phyloP scores from a whole-genome alignment of 2,329 filamentous ascomycete species.

The Aspergillus fumigatus region DNA sequence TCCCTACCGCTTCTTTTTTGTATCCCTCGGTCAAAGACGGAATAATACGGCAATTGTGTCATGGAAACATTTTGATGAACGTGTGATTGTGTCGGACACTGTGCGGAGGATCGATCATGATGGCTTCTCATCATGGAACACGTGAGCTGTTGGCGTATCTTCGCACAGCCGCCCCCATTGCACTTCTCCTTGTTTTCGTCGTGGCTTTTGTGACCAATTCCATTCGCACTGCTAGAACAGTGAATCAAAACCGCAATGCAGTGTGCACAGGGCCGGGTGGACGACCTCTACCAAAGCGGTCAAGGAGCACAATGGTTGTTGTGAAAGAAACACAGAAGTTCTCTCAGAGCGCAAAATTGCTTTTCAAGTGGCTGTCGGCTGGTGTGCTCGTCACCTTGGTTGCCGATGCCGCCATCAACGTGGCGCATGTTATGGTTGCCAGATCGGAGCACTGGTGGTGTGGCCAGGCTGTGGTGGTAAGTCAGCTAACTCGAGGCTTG shows the following conservation, averaged over 20 bases:
- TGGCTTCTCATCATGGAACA: slow-evolving; percentile 38
- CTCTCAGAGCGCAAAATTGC: slow-evolving; percentile 61
- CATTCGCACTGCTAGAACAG: slow-evolving; percentile 50
- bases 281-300: slow-evolving; percentile 73
- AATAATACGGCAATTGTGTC: slow-evolving; percentile 21
- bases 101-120: slow-evolving; percentile 21
- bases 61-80: slow-evolving; percentile 30
- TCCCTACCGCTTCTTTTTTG: slow-evolving; percentile 1
- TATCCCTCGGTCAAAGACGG: slow-evolving; percentile 5
- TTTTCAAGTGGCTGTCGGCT: slow-evolving; percentile 71
- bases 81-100: slow-evolving; percentile 16
- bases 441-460: slow-evolving; percentile 73
- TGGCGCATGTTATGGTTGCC: slow-evolving; percentile 66
- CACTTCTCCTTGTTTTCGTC: slow-evolving; percentile 62
- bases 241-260: slow-evolving; percentile 43
- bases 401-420: slow-evolving; percentile 67
- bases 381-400: slow-evolving; percentile 70
- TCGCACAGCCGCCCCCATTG: slow-evolving; percentile 59
- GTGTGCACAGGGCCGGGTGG: slow-evolving; percentile 73
- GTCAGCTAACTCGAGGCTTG: slow-evolving; percentile 27
- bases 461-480: slow-evolving; percentile 70
- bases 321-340: slow-evolving; percentile 53
- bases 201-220: slow-evolving; percentile 58
- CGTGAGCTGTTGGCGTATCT: slow-evolving; percentile 43
- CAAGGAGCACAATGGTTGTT: slow-evolving; percentile 45